Base-by-base conservation (phyloP, 805 yeast species). In the Blastobotrys peoriensis region DNA sequence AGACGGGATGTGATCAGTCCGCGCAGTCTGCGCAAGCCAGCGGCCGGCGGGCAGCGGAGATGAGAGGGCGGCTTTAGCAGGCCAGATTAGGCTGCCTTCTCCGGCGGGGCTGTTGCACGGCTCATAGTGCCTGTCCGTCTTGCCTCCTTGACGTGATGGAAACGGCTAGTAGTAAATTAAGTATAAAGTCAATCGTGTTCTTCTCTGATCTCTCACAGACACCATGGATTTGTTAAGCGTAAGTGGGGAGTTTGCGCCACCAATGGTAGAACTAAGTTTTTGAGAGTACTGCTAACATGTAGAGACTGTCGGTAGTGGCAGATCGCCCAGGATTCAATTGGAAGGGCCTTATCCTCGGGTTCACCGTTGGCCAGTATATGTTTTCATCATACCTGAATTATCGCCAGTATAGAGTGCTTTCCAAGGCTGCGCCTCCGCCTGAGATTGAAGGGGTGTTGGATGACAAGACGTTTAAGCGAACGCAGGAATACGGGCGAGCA, bases 401-500 rank as follows among this genome's bases (percentile, higher is more conserved):
- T 52, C 81, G 97, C 56, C 98, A 93, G 63, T 84, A 83, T 61
- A 73, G 70, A 53, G 81, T 81, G 5, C 71, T 84, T 52, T 65
- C 73, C 41, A 66, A 71, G 47, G 70, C 70, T 34, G 62, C 72
- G 33, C 78, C 86, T 18, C 96, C 96, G n/a, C 67, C 66, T 9
- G 74, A 81, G n/a, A 68, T 88, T 48, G 74, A 76, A 50, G 76
- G 74, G 33, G 82, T 82, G 48, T 78, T 89, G 43, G 79, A 83
- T 42, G 71, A 76, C 34, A 84, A 83, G 43, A 85, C 91, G 4
- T 85, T 85, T 54, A 70, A 71, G 45, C 83, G 86, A 61, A 77
- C 95, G 1, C 87, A 85, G 57, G 75, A 73, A 22, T 93, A 91
- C 62, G 78, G 91, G 2, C 67, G 82, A 22, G 85, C 96, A 13